Base-by-base conservation (phyloP, 108 stramenopile species). In the Pseudonitzschia delicatissima region DNA sequence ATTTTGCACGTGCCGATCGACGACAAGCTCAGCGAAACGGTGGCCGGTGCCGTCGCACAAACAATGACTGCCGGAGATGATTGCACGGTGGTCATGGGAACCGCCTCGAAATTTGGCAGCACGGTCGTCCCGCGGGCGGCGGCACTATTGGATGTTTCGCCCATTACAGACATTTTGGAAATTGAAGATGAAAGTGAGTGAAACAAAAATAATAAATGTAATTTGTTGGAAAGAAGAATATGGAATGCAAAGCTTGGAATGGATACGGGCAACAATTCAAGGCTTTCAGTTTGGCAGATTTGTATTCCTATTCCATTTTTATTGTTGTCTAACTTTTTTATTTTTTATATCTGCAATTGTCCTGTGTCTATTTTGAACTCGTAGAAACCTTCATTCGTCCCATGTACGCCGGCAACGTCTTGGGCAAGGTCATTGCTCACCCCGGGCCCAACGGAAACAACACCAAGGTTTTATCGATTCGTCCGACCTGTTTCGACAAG, bases 401-500 rank as follows among this genome's bases (percentile, higher is more conserved):
- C 40, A 95, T 98, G 83, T 99, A 99, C 68, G 99, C 99, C 57
- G 99, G 99, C 66, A 99, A 99, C 74, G 98, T 97, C 29, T 80
- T 99, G 68, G 95, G 94, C 35, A 98, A 93, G 65, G 97, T 99
- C 52, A 69, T 85, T 59, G 64, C 91, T 49, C 18, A 23, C 3
- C 50, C 50, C 12, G 50, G 50, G 25, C 50, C 50, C 26, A 77
- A 74, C 36, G 57, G 35, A 35, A 18, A 2, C 33, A 37, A 58
- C 18, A 89, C 86, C 55, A 97, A 95, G 79, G 64, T 98, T 5
- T 53, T 97, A 29, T 86, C 95, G 11, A 67, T 99, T 29, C 91
- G 99, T 39, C 83, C 96, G 27, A 99, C 99, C 7, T 78, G 87
- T 27, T 99, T 99, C 79, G 98, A 98, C 21, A 99, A 98, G 82